Evolutionary conservation across 371 early-diverging fungal species (phyloP), one percentile per base, ranked within the genome.

Genomic region (Mortierella sp.): DNA sequence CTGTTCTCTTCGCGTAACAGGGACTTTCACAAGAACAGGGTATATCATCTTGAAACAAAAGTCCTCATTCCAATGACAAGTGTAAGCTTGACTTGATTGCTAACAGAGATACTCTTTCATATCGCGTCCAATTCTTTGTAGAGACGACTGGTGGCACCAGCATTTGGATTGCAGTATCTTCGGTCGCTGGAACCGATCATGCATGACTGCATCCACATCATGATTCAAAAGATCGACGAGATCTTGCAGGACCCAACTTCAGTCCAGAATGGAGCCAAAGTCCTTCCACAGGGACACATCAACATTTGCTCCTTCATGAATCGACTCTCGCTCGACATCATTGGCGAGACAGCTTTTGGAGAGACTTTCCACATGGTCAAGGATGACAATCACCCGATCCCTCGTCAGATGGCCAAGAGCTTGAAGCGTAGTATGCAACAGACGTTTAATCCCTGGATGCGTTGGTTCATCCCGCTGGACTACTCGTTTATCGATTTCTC

Each of bases 11-110:
- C 77, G 7, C 65, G 77, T 13, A 71, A 77, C 70, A 81, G 73
- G 55, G 71, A 73, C 13, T 81, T 81, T 47, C 77, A 81, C 63
- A 81, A 81, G 71, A 77, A 73, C 16, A 70, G 77, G 31, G 80
- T 80, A 72, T 19, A 24, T 14, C n/a, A n/a, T 40, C 16, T 47
- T 47, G 5, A 19, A 14, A 2, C 22, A 4, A 5, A 47, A 6
- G 47, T 1, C 22, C 16, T 1, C 58, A 1, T 34, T n/a, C n/a
- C n/a, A n/a, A n/a, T n/a, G n/a, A n/a, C n/a, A n/a, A n/a, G n/a
- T n/a, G n/a, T n/a, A n/a, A n/a, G n/a, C n/a, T n/a, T n/a, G n/a
- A n/a, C 47, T 47, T 47, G 47, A 47, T 6, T 58, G 7, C 58
- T 58, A 61, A 61, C 37, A 7, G 11, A 19, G 13, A 6, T 53